Conservation (phyloP, 108 stramenopile genomes). For the Stephanodiscus minutulus region DNA sequence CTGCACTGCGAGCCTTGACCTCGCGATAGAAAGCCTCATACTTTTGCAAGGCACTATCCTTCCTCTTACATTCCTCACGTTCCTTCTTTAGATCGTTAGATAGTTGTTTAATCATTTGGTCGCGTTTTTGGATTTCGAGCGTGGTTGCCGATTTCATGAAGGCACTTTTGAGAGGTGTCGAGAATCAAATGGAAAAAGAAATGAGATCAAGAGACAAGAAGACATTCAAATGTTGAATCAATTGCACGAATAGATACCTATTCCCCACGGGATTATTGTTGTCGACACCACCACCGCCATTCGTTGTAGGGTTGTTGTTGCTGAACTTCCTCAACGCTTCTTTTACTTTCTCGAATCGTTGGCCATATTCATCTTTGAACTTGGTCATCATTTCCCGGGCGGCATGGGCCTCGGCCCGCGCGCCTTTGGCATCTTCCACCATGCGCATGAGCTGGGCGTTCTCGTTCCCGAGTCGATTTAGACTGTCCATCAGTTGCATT, state of each 20-base stretch:
- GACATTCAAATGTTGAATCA: not conserved
- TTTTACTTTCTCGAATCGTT: conserved; percentile 66
- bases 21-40: conserved; percentile 89
- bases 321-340: conserved; percentile 72
- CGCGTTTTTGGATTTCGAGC: conserved; percentile 64
- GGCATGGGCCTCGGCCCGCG: conserved; percentile 74
- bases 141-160: conserved; percentile 48
- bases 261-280: conserved; percentile 55
- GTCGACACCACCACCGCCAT: conserved; percentile 1
- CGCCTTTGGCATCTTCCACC: conserved; percentile 78
- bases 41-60: conserved; percentile 79
- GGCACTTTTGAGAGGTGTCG: conserved; percentile 7
- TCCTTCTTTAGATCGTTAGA: conserved; percentile 79
- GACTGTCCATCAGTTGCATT: conserved; percentile 84
- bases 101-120: conserved; percentile 79
- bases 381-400: conserved; percentile 72
- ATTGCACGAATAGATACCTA: conserved; percentile 10
- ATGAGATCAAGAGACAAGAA: not conserved
- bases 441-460: conserved; percentile 80
- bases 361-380: conserved; percentile 72
- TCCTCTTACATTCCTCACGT: conserved; percentile 84
- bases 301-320: conserved; percentile 21
- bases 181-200: not conserved
- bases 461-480: conserved; percentile 85
- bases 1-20: conserved; percentile 84